Evolutionary conservation across 2,329 filamentous ascomycete genomes (phyloP).

Genomic region (Blastomyces silverae): DNA sequence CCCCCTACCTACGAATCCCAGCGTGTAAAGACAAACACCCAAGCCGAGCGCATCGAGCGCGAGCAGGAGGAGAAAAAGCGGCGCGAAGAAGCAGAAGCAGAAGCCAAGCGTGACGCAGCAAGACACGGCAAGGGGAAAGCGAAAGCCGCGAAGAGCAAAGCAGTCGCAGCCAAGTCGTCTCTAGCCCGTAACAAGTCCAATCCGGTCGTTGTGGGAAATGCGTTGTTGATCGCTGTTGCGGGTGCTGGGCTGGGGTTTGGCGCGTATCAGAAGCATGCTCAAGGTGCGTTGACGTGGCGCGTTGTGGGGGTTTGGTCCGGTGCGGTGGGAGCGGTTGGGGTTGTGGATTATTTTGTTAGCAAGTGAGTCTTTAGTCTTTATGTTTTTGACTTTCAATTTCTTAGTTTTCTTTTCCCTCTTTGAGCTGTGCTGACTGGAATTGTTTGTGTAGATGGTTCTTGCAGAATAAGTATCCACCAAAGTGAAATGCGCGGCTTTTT

Average conservation of each 20-base stretch:
- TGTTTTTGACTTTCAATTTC: background rate
- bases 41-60: constrained; percentile 41
- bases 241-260: constrained; percentile 42
- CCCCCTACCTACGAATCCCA: constrained; percentile 39
- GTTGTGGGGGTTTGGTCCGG: constrained; percentile 40
- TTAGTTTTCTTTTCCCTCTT: background rate
- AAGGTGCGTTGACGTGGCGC: constrained; percentile 44
- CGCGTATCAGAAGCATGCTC: constrained; percentile 43
- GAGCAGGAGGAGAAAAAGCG: constrained; percentile 32
- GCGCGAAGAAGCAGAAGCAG: constrained; percentile 25
- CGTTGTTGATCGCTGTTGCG: constrained; percentile 37
- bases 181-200: constrained; percentile 40
- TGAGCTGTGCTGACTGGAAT: background rate
- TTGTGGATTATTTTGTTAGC: constrained; percentile 46
- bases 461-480: constrained; percentile 47
- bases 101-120: constrained; percentile 24
- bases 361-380: constrained; percentile 42
- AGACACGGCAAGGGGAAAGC: constrained; percentile 23
- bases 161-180: constrained; percentile 31
- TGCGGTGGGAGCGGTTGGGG: constrained; percentile 40
- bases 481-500: constrained; percentile 29
- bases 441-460: constrained; percentile 42
- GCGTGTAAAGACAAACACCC: constrained; percentile 41
- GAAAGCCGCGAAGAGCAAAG: constrained; percentile 40
- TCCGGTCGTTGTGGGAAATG: constrained; percentile 44